Conservation (phyloP, 805 yeast genomes). For the Nakazawaea pomicola region DNA sequence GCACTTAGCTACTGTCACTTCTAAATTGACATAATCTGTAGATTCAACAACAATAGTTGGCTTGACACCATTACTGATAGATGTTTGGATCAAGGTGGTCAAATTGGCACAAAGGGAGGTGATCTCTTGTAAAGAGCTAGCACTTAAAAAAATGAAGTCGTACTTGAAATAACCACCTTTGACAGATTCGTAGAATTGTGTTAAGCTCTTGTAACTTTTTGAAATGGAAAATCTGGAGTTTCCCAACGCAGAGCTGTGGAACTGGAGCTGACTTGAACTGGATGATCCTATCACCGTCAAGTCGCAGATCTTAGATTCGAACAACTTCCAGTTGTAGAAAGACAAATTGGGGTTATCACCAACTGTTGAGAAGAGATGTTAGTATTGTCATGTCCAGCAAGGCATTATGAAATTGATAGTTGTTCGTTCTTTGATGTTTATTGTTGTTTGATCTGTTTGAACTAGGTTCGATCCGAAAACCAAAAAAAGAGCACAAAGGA, state of each 20-base stretch:
- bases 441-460: too few species aligned
- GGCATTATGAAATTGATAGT: too few species aligned
- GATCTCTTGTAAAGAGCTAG: constrained; percentile 47
- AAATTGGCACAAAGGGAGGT: constrained; percentile 36
- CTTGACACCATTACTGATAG: constrained; percentile 20
- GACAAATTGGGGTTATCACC: constrained; percentile 56
- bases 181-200: constrained; percentile 6
- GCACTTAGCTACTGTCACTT: constrained; percentile 55
- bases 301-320: constrained; percentile 36
- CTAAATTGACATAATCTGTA: constrained; percentile 67
- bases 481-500: too few species aligned
- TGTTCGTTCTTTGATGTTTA: too few species aligned
- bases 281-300: constrained; percentile 30
- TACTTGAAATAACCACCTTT: constrained; percentile 6
- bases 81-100: constrained; percentile 27
- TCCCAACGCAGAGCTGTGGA: constrained; percentile 30
- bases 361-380: constrained; percentile 22
- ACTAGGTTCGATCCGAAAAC: too few species aligned
- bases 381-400: too few species aligned
- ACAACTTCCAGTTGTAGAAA: constrained; percentile 56
- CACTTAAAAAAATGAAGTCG: constrained; percentile 43
- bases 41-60: constrained; percentile 62
- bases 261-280: constrained; percentile 17
- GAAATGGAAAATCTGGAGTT: constrained; percentile 23
- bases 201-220: constrained; percentile 16